Evolutionary conservation across 345 rosid species (phyloP), one percentile per base, ranked within the genome.

Genomic region (Bruguiera sexangula): DNA sequence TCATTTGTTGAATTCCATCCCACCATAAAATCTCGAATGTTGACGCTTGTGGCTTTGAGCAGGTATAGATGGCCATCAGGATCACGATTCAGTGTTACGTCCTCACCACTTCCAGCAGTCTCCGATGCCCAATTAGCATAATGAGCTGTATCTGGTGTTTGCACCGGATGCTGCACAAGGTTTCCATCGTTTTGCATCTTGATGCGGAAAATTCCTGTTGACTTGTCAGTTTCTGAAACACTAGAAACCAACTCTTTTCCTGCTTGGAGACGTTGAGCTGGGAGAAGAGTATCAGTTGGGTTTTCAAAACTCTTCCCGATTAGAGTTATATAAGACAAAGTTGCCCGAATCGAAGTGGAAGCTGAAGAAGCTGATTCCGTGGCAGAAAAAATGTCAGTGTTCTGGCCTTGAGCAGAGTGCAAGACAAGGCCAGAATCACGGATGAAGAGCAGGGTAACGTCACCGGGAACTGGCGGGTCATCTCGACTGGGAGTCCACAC

Each of bases 271-370:
- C 27, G 51, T 37, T 76, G 81, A 52, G 62, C 46, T 13, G 50
- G 73, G 61, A 76, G 51, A 22, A 71, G 69, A 51, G 75, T 57
- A 54, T 78, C 73, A 0, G 73, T 70, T 59, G 82, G 75, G 13
- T 19, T 0, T 5, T 37, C 65, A 10, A n/a, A n/a, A n/a, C n/a
- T n/a, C n/a, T n/a, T n/a, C n/a, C n/a, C n/a, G n/a, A n/a, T n/a
- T n/a, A n/a, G n/a, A n/a, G n/a, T n/a, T n/a, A n/a, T n/a, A n/a
- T n/a, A n/a, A n/a, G n/a, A n/a, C n/a, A n/a, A n/a, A 70, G 65
- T 78, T 73, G 51, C 75, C 81, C 0, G 78, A 60, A 50, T 73
- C 72, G 15, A 69, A 36, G 69, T 30, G 26, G 76, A 62, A 55
- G 80, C 80, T 29, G 55, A 53, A 56, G 71, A 64, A 21, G 69